Evolutionary conservation across 2,329 filamentous ascomycete genomes (phyloP), one percentile per base, ranked within the genome.

Genomic region (Pyrenochaeta sp.): DNA sequence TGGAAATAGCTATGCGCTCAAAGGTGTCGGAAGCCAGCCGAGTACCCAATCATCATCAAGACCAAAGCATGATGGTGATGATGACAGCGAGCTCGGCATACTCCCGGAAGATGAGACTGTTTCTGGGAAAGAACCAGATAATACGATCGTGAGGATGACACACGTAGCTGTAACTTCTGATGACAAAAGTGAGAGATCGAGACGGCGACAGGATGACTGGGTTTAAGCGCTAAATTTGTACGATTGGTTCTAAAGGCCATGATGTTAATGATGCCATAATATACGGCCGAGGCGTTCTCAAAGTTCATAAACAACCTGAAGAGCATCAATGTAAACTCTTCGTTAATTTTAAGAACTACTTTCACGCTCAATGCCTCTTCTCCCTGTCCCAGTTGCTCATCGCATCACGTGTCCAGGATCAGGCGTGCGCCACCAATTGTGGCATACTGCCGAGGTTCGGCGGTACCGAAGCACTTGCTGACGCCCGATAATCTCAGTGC

Each of bases 21-120:
- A 61, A 7, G 48, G 41, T 3, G 23, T 58, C 1, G 58, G 56
- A 2, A 60, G 53, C 17, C 51, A 48, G 7, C 30, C 45, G 1
- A 60, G 46, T 12, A 45, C 39, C 0, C 62, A 50, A 30, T 21
- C 23, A 27, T 27, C 45, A 1, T 32, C 51, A 15, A 59, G 18
- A 36, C 44, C 30, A 7, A 55, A 52, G 15, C 39, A 49, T 14
- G 56, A 61, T 1, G 47, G 36, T 17, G 63, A 66, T 12, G 50
- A 57, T 10, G 60, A 63, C 6, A 66, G 61, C 31, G 61, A 66
- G 41, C 45, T 48, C 7, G 55, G 59, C 12, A 66, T 66, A 15
- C 32, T 64, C 9, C 51, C 58, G n/a, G 51, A 51, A 2, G 45
- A 58, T 7, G 43, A 47, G 5, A 11, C 17, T 7, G 39, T 7